A percentile compares a stretch with the other conserved stretches of the same genome.
Evolutionary conservation across 768 basidiomycete genomes (phyloP).

Genomic region (Serendipita sp.): DNA sequence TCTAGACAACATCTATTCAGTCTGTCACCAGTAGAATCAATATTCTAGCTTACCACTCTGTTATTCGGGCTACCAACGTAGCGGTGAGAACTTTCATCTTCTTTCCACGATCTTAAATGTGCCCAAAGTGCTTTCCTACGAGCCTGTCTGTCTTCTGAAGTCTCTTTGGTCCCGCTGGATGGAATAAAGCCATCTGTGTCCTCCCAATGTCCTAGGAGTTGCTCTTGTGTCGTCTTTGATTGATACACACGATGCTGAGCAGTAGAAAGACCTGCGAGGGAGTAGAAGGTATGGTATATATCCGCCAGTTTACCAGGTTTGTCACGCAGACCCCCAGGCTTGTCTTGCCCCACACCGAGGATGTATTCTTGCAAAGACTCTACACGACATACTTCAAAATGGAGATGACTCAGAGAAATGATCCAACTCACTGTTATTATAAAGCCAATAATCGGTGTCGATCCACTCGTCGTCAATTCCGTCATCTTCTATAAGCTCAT

Average conservation of each 20-base stretch:
- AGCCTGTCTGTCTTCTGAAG: neutral
- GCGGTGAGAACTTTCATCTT: conserved; percentile 37
- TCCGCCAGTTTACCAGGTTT: conserved; percentile 94
- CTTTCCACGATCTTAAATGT: conserved; percentile 42
- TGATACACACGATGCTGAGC: conserved; percentile 67
- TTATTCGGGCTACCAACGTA: conserved; percentile 47
- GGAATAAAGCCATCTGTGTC: neutral
- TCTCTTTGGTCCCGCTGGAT: neutral
- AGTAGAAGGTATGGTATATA: conserved; percentile 89
- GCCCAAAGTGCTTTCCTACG: conserved; percentile 12
- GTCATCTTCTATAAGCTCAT: conserved; percentile 11
- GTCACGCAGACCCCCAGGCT: conserved; percentile 76
- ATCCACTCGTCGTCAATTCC: conserved; percentile 36
- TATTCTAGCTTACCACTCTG: conserved; percentile 35
- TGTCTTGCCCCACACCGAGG: conserved; percentile 69
- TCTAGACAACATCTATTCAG: conserved; percentile 28
- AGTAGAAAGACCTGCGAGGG: conserved; percentile 72
- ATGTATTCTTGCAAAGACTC: conserved; percentile 76
- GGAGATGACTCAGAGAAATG: neutral
- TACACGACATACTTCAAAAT: neutral
- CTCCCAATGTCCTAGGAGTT: conserved; percentile 27
- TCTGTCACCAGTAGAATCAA: neutral
- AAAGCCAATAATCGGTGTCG: conserved; percentile 45
- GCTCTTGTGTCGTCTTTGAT: conserved; percentile 23
- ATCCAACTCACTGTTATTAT: conserved; percentile 4